Conservation (phyloP, 768 basidiomycete species). For the Auricularia heimuer region DNA sequence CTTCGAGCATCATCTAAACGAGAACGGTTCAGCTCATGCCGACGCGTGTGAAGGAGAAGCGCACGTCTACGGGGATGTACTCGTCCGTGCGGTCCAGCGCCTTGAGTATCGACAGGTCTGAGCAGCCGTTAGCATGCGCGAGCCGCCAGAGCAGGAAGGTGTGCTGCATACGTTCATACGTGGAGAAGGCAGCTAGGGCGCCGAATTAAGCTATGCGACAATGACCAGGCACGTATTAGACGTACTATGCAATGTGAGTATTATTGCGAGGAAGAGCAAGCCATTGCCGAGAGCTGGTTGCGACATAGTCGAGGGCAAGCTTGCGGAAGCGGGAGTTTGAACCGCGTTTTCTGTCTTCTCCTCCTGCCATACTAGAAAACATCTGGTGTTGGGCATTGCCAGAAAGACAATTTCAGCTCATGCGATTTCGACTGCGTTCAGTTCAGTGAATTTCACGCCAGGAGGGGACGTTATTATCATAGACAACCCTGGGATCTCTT, state of each 20-base stretch:
- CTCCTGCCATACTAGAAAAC: no score
- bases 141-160: constrained; percentile 2
- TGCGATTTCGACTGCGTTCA: no score
- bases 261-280: constrained; percentile 2
- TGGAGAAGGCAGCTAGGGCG: constrained; percentile 60
- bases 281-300: background rate
- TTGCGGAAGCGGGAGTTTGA: background rate
- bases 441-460: no score
- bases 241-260: constrained; percentile 43
- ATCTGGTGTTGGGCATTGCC: no score
- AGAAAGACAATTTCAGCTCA: no score
- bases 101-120: constrained; percentile 70
- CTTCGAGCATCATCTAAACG: constrained; percentile 56
- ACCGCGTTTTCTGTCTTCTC: no score
- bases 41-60: constrained; percentile 9
- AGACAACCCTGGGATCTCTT: no score
- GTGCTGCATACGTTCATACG: constrained; percentile 58
- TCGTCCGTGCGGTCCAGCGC: constrained; percentile 64
- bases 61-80: constrained; percentile 52
- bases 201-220: background rate
- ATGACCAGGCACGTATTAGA: background rate
- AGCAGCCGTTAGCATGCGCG: constrained; percentile 1
- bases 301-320: background rate
- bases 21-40: background rate
- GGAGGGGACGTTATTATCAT: no score